These are phyloP conservation scores for Golovinomyces cichoracearum DNA, from an alignment of 2,329 filamentous ascomycete genomes.

Conservation along the genomic window DNA sequence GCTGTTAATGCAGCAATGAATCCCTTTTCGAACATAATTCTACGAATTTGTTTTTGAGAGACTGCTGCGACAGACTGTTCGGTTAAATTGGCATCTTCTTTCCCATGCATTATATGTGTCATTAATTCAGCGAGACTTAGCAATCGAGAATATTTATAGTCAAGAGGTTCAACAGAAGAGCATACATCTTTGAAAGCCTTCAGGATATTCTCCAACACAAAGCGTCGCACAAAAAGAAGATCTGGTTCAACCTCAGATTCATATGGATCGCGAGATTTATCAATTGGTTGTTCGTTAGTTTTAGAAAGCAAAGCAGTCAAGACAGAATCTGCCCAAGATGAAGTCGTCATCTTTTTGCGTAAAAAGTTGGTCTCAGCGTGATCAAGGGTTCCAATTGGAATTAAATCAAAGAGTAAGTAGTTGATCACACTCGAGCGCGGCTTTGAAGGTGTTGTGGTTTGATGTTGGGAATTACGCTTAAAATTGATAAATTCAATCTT, in stretches of 20 bases:
- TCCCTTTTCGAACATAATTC: conserved; percentile 96
- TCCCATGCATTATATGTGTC: conserved; percentile 68
- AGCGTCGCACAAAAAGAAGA: conserved; percentile 74
- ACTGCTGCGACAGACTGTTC: conserved; percentile 18
- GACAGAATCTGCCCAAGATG: conserved; percentile 61
- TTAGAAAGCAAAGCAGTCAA: conserved; percentile 69
- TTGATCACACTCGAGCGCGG: conserved; percentile 80
- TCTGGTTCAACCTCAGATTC: conserved; percentile 56
- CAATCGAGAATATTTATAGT: conserved; percentile 67
- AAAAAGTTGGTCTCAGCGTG: conserved; percentile 48
- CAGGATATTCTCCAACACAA: conserved; percentile 77
- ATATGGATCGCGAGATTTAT: conserved; percentile 29
- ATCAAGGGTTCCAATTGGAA: conserved; percentile 35
- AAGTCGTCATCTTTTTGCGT: conserved; percentile 69
- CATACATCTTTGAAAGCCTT: conserved; percentile 80
- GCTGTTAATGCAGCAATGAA: conserved; percentile 70
- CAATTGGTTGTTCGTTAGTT: conserved; percentile 49
- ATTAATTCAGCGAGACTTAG: conserved; percentile 76
- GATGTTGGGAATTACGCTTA: conserved; percentile 66
- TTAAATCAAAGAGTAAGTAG: conserved; percentile 63
- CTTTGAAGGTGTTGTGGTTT: conserved; percentile 65
- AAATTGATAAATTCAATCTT: conserved; percentile 99
- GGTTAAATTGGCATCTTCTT: conserved; percentile 31
- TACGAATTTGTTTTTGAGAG: conserved; percentile 63
- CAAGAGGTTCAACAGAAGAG: conserved; percentile 50